Conservation (phyloP, 768 basidiomycete species). For the Kwoniella dejecticola region DNA sequence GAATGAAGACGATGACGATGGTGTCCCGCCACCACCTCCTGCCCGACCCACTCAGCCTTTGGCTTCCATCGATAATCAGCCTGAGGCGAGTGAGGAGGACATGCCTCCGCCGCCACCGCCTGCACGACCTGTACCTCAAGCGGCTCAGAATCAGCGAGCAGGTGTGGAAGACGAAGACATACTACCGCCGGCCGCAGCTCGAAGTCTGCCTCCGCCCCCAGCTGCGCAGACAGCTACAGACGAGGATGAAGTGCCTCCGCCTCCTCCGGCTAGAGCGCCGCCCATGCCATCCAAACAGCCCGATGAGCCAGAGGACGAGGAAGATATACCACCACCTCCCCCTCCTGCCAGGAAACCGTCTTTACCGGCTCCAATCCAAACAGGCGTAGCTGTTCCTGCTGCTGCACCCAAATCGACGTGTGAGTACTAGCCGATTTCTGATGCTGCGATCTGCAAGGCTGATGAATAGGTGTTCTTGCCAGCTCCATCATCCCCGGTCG, state of each 20-base stretch:
- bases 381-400: not conserved
- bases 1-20: conserved; percentile 23
- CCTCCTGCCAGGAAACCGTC: conserved; percentile 14
- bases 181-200: conserved; percentile 1
- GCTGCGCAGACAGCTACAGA: not conserved
- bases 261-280: conserved; percentile 13
- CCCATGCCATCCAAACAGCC: not conserved
- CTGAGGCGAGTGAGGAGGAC: conserved; percentile 3
- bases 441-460: not conserved
- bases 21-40: conserved; percentile 10
- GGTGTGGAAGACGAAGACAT: not conserved
- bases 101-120: conserved; percentile 14
- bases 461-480: not conserved
- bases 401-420: conserved; percentile 9
- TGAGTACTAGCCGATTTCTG: not conserved
- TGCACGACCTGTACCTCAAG: not conserved
- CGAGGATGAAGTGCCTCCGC: conserved; percentile 12
- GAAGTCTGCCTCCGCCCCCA: not conserved
- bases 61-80: not conserved
- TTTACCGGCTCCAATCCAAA: conserved; percentile 14
- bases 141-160: not conserved
- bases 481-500: conserved; percentile 7
- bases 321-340: conserved; percentile 55
- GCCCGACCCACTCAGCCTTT: not conserved
- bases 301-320: conserved; percentile 42